These are phyloP conservation scores for Mycosphaerella sp. DNA, from an alignment of 2,329 filamentous ascomycete genomes.

Conservation along the genomic window DNA sequence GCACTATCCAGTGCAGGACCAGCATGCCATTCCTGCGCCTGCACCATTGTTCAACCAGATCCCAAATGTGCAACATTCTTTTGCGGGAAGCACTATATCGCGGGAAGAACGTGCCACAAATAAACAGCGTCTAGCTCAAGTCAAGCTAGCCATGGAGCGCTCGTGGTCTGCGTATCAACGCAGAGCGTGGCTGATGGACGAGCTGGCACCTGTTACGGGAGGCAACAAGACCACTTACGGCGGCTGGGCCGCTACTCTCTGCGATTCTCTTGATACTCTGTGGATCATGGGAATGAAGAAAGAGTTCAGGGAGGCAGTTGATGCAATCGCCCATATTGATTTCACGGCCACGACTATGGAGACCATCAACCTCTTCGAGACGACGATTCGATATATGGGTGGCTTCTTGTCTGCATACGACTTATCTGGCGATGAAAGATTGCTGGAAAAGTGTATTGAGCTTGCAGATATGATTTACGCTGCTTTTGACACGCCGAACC, in stretches of 20 bases:
- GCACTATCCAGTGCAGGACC: conserved; percentile 13
- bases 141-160: conserved; percentile 68
- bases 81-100: conserved; percentile 1
- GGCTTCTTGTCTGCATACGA: conserved; percentile 66
- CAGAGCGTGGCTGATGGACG: conserved; percentile 79
- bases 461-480: conserved; percentile 59
- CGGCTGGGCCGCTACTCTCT: conserved; percentile 82
- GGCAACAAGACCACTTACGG: conserved; percentile 72
- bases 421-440: conserved; percentile 49
- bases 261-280: conserved; percentile 67
- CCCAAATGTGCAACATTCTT: conserved; percentile 14
- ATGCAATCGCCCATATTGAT: conserved; percentile 54
- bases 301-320: conserved; percentile 60
- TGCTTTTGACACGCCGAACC: conserved; percentile 62
- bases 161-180: conserved; percentile 77
- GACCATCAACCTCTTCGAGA: conserved; percentile 63
- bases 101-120: conserved; percentile 5
- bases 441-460: conserved; percentile 58
- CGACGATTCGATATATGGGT: conserved; percentile 64
- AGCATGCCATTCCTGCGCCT: conserved; percentile 7
- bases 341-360: conserved; percentile 50
- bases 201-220: conserved; percentile 62
- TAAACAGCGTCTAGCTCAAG: conserved; percentile 30
- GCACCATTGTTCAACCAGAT: conserved; percentile 1
- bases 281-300: conserved; percentile 64